Conservation (phyloP, 177 flowering plant species). For the Vitis hybrid region DNA sequence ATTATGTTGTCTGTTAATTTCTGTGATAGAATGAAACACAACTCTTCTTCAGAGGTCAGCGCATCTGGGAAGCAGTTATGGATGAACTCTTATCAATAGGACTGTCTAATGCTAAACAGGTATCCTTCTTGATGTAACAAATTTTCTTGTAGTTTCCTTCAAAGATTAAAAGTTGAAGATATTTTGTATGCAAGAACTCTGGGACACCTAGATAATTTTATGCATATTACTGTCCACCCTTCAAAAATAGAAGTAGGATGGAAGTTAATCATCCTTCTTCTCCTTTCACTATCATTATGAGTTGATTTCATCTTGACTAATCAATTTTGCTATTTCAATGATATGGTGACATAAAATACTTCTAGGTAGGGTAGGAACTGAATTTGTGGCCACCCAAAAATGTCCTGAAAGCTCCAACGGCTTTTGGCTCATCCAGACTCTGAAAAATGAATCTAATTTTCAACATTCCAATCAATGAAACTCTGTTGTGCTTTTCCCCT, state of each 20-base stretch:
- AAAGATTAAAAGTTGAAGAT: not conserved
- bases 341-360: not conserved
- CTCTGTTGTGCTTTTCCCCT: no score
- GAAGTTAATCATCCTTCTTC: not conserved
- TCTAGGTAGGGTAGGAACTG: not conserved
- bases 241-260: no score
- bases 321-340: not conserved
- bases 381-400: not conserved
- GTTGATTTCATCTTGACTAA: not conserved
- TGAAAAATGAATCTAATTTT: no score
- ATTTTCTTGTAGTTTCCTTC: not conserved
- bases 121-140: conserved; percentile 15
- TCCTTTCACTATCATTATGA: not conserved
- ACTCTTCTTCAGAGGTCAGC: conserved; percentile 86
- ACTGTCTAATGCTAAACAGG: conserved; percentile 74
- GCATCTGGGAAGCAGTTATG: conserved; percentile 82
- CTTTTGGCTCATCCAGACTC: no score
- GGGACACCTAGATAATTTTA: not conserved
- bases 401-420: no score
- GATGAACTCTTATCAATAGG: conserved; percentile 74
- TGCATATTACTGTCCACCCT: no score
- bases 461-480: no score
- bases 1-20: conserved; percentile 1
- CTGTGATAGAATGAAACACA: conserved; percentile 49
- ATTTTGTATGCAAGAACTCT: not conserved